phyloP scores from a whole-genome alignment of 2,329 filamentous ascomycete species.

The Exophiala viscosa region DNA sequence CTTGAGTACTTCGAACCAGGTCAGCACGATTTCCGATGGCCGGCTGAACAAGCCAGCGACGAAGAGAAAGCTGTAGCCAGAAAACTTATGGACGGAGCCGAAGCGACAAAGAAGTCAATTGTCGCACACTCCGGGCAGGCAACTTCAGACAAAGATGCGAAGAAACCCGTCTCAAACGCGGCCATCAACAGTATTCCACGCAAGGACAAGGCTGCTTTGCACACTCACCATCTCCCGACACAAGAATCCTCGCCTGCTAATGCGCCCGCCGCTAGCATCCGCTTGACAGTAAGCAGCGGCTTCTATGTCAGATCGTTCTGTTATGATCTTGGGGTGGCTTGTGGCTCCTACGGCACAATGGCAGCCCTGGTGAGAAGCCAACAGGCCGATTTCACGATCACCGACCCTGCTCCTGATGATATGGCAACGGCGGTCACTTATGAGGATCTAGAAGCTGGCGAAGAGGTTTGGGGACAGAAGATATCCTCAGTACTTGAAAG shows the following conservation, averaged over 20 bases:
- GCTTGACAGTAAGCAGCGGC: constrained; percentile 89
- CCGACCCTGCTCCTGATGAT: constrained; percentile 33
- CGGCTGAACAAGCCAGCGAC: constrained; percentile 69
- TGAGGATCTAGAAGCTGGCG: constrained; percentile 68
- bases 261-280: constrained; percentile 72
- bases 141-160: constrained; percentile 11
- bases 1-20: constrained; percentile 81
- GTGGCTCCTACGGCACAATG: constrained; percentile 83
- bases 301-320: constrained; percentile 95
- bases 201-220: constrained; percentile 27
- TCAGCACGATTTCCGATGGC: constrained; percentile 74
- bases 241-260: constrained; percentile 19
- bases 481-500: constrained; percentile 57
- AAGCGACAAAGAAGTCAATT: constrained; percentile 16
- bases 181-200: constrained; percentile 19
- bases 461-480: constrained; percentile 77
- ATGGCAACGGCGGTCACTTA: constrained; percentile 67
- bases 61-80: constrained; percentile 74
- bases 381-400: constrained; percentile 67
- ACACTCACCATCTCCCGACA: constrained; percentile 25
- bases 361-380: constrained; percentile 73
- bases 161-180: constrained; percentile 11
- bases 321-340: constrained; percentile 80
- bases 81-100: constrained; percentile 52
- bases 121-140: not conserved